phyloP scores from a whole-genome alignment of 441 rosid genomes.

The Bocquillonia castaneifolia region DNA sequence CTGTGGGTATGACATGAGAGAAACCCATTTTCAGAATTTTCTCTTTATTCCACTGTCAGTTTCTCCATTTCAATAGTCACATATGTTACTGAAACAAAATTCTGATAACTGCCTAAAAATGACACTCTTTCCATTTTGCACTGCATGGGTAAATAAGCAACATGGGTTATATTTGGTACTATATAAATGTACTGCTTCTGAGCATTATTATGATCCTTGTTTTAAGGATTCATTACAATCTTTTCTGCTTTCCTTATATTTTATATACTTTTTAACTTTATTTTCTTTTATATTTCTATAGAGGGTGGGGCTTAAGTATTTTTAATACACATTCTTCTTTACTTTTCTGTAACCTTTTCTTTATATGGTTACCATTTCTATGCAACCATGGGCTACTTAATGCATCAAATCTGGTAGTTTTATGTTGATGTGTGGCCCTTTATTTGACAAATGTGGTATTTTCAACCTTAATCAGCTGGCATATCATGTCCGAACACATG shows the following conservation, averaged over 20 bases:
- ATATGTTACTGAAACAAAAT: neutral
- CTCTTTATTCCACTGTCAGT: neutral
- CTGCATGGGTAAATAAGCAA: no score
- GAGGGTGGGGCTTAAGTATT: neutral
- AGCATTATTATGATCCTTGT: neutral
- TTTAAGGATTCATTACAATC: neutral
- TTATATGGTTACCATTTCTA: neutral
- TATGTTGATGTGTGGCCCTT: neutral
- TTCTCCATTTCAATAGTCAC: neutral
- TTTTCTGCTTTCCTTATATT: neutral
- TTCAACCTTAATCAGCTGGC: neutral
- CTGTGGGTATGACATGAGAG: neutral
- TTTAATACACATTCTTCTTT: neutral
- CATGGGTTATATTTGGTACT: neutral
- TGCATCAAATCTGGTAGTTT: conserved; percentile 2
- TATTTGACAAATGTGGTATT: neutral
- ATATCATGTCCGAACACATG: neutral
- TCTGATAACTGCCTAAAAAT: neutral
- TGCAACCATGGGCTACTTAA: neutral
- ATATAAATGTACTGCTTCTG: neutral
- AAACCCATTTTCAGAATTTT: neutral
- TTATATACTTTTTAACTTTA: neutral
- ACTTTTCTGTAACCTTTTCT: neutral
- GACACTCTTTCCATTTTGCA: neutral
- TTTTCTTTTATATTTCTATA: neutral